A percentile compares a stretch with the other conserved stretches of the same genome.
Evolutionary conservation across 257 asterid genomes (phyloP).

Genomic region (Penstemon eatonii): DNA sequence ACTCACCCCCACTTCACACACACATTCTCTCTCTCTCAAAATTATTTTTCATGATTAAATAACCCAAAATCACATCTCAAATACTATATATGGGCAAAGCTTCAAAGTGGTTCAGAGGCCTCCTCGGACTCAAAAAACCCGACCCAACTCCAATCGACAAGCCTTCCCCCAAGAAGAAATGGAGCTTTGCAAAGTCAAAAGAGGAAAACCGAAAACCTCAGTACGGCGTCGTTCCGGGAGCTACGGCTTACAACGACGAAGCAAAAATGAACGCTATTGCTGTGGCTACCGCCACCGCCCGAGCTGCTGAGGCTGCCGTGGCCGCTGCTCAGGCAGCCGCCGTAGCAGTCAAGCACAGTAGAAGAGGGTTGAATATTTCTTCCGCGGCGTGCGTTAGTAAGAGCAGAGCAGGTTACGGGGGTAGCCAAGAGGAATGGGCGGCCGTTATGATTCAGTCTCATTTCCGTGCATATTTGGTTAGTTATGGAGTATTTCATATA

Average conservation of each 20-base stretch:
- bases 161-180: slow-evolving; percentile 55
- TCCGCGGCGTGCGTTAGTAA: slow-evolving; percentile 18
- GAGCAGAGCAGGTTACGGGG: slow-evolving; percentile 18
- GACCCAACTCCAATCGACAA: slow-evolving; percentile 33
- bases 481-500: neutral
- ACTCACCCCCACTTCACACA: slow-evolving; percentile 19
- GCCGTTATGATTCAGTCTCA: slow-evolving; percentile 59
- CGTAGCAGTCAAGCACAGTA: slow-evolving; percentile 62
- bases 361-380: slow-evolving; percentile 43
- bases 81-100: slow-evolving; percentile 68
- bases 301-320: slow-evolving; percentile 79
- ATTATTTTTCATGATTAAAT: neutral
- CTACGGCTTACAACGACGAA: slow-evolving; percentile 29
- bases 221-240: slow-evolving; percentile 10
- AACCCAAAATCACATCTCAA: neutral
- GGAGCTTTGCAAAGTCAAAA: slow-evolving; percentile 57
- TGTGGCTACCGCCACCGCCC: slow-evolving; percentile 71
- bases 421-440: slow-evolving; percentile 41
- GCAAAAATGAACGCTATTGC: slow-evolving; percentile 66
- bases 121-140: slow-evolving; percentile 63
- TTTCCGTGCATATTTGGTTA: slow-evolving; percentile 61
- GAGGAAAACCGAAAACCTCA: slow-evolving; percentile 24
- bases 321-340: slow-evolving; percentile 82
- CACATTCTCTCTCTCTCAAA: neutral
- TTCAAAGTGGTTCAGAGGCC: slow-evolving; percentile 75